These are phyloP conservation scores for Colletotrichum karsti DNA, from an alignment of 2,329 filamentous ascomycete species.

Conservation along the genomic window DNA sequence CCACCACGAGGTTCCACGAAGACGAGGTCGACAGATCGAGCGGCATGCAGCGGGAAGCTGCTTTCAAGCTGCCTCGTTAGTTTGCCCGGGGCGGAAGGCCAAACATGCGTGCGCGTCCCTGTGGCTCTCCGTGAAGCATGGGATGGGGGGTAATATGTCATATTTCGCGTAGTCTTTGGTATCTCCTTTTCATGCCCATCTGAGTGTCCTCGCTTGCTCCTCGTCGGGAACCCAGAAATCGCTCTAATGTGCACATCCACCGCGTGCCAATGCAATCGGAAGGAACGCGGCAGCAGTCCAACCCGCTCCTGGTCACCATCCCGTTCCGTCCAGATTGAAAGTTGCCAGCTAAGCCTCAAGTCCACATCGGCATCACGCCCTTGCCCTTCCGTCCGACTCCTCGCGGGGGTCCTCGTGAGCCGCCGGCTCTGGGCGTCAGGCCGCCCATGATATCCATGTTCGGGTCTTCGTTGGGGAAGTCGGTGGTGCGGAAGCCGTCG, in stretches of 20 bases:
- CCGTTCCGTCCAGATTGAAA: neutral
- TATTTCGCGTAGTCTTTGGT: slow-evolving; percentile 4
- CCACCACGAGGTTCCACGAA: slow-evolving; percentile 3
- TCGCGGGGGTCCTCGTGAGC: slow-evolving; percentile 7
- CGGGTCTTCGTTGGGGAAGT: slow-evolving; percentile 37
- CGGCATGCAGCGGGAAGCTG: slow-evolving; percentile 22
- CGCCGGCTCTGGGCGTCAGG: slow-evolving; percentile 28
- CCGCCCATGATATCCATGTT: slow-evolving; percentile 36
- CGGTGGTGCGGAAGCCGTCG: slow-evolving; percentile 68
- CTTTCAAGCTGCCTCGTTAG: neutral
- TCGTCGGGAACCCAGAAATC: neutral
- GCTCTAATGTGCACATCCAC: neutral
- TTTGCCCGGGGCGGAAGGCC: neutral
- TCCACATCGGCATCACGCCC: slow-evolving; percentile 19
- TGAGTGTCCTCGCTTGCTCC: neutral
- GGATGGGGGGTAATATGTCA: neutral
- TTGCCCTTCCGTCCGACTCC: slow-evolving; percentile 25
- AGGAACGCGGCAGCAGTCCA: neutral
- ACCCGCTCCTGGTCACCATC: neutral
- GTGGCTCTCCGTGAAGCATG: neutral
- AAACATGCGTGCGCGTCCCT: neutral
- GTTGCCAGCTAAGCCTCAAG: neutral
- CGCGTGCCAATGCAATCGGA: neutral
- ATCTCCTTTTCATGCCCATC: slow-evolving; percentile 7
- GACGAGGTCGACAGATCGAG: slow-evolving; percentile 10